Evolutionary conservation across 495 filamentous ascomycete species (phyloP), one percentile per base, ranked within the genome.

Genomic region (Venustampulla echinocandica): DNA sequence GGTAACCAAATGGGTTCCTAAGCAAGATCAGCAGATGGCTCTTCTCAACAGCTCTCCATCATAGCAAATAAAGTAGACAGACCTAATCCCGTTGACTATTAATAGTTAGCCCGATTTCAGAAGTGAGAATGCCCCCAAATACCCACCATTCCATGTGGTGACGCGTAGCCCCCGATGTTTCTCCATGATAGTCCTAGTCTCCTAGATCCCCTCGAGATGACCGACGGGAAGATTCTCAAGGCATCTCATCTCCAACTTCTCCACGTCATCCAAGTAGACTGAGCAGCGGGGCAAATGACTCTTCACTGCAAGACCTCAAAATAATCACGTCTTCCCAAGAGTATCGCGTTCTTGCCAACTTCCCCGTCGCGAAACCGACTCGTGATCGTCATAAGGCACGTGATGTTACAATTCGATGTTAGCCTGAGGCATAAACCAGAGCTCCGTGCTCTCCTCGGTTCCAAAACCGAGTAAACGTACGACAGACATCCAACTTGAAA

Each of bases 1-100:
- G 84, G 61, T 95, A 95, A 17, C 80, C 79, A 61, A 98, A 96
- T 10, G 92, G 92, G 61, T 98, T 97, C 56, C 86, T 89, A 15
- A 20, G 13, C 10, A 28, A 6, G 1, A 17, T 49, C 57, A 52
- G 62, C 46, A 52, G n/a, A n/a, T n/a, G n/a, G n/a, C n/a, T n/a
- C n/a, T n/a, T n/a, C n/a, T n/a, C n/a, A n/a, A n/a, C n/a, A n/a
- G n/a, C n/a, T n/a, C n/a, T n/a, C n/a, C n/a, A n/a, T n/a, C n/a
- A n/a, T n/a, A n/a, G n/a, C 20, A 11, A 6, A 23, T 25, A 14
- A 35, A 1, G 1, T 17, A 9, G 23, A 19, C 24, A 49, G 65
- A 89, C 83, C 87, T 79, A 61, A 98, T 95, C 54, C 92, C 90
- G 64, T 96, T 97, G 23, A 96, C 92, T 92, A 32, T 20, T 44